Base-by-base conservation (phyloP, 306 rosid species). In the Ochetophila trinervis region DNA sequence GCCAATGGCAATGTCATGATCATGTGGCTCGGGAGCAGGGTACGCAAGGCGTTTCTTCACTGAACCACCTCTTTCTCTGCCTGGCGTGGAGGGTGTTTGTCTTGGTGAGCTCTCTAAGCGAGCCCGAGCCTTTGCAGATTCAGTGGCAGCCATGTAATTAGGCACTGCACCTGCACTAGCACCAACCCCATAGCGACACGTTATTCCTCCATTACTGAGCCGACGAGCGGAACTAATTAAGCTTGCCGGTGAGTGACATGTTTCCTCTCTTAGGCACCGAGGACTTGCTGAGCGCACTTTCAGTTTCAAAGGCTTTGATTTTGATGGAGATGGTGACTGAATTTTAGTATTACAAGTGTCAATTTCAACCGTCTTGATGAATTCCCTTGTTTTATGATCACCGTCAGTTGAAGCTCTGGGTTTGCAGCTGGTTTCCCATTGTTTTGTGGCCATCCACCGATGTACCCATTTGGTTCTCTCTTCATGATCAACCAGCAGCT, bases 391-490 rank as follows among this genome's bases (percentile, higher is more conserved):
- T 27, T 27, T 27, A 27, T 27, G 32, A 27, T 27, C 3, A 27
- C 4, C 3, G 14, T 65, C 63, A 4, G 54, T 50, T 20, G 62
- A 64, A 22, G 53, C 71, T 58, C 71, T 37, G 22, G 17, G n/a
- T 24, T 8, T 59, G 70, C 35, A 34, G 52, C 23, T 19, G 24
- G 21, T 53, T 47, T 76, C 75, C 59, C 65, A 55, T 54, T 76
- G 67, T 60, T 71, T 76, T 8, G 65, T 71, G 23, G 76, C 76
- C 81, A 76, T 76, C 81, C 76, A 76, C 10, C 73, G 66, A 22
- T 70, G 73, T 19, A 76, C 66, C 81, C 81, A 76, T 71, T 71
- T 76, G 18, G 59, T 66, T 36, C 81, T 65, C 47, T 70, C 81
- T 76, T 76, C 81, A 30, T 65, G 36, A 60, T 71, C 81, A 22